Conservation (phyloP, 2,329 filamentous ascomycete genomes). For the Fusarium beomiforme region DNA sequence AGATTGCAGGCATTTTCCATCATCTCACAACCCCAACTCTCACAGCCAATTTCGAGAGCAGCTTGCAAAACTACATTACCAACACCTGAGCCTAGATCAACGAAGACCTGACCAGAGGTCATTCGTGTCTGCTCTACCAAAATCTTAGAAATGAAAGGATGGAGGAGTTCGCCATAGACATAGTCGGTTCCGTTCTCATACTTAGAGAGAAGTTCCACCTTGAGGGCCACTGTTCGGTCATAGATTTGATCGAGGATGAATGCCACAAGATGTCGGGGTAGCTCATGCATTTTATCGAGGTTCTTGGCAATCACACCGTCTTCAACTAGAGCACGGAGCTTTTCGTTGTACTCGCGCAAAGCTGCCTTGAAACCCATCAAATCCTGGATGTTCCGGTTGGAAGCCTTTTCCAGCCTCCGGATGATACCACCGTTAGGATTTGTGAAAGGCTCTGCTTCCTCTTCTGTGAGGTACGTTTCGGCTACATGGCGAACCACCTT, state of each 20-base stretch:
- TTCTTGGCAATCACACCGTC: slow-evolving; percentile 78
- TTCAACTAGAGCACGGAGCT: slow-evolving; percentile 71
- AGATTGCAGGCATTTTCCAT: slow-evolving; percentile 90
- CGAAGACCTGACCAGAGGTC: slow-evolving; percentile 85
- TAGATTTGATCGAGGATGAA: slow-evolving; percentile 90
- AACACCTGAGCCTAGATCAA: slow-evolving; percentile 94
- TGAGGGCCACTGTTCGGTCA: slow-evolving; percentile 89
- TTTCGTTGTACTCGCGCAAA: slow-evolving; percentile 80
- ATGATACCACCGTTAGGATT: slow-evolving; percentile 79
- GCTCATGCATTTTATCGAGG: slow-evolving; percentile 72
- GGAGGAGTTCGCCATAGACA: slow-evolving; percentile 92
- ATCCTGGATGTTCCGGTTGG: slow-evolving; percentile 71
- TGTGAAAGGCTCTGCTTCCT: slow-evolving; percentile 73
- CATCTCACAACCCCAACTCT: slow-evolving; percentile 96
- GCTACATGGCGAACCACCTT: slow-evolving; percentile 75
- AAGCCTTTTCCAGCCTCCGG: slow-evolving; percentile 79
- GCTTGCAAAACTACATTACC: slow-evolving; percentile 96
- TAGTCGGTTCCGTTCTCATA: slow-evolving; percentile 94
- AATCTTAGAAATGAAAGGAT: slow-evolving; percentile 84
- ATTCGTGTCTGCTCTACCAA: slow-evolving; percentile 80
- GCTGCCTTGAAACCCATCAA: slow-evolving; percentile 76
- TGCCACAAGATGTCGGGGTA: slow-evolving; percentile 78
- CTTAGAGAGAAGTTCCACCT: slow-evolving; percentile 82
- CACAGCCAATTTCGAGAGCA: slow-evolving; percentile 90
- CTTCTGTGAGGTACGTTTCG: slow-evolving; percentile 79